phyloP scores from a whole-genome alignment of 2,329 filamentous ascomycete genomes.

The Metarhizium brunneum region DNA sequence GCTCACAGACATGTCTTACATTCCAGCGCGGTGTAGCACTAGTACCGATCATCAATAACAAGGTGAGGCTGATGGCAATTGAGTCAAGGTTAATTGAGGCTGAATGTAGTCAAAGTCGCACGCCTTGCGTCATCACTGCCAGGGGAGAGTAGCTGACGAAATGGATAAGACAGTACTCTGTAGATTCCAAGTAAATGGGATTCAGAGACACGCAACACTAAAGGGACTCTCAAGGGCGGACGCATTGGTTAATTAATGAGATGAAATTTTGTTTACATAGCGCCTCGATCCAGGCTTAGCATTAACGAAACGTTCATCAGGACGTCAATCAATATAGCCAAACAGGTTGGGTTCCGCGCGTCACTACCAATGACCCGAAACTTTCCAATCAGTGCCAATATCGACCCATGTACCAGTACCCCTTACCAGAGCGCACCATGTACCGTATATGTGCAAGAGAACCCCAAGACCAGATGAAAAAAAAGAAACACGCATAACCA shows the following conservation, averaged over 20 bases:
- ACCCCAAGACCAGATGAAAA: background rate
- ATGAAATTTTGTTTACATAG: background rate
- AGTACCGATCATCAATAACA: background rate
- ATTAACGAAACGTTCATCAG: background rate
- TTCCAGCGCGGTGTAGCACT: conserved; percentile 9
- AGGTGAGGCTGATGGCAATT: background rate
- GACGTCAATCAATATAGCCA: conserved; percentile 4
- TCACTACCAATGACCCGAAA: background rate
- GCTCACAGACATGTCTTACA: conserved; percentile 8
- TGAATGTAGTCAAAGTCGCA: too few relatives aligned
- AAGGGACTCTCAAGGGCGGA: background rate
- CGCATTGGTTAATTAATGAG: background rate
- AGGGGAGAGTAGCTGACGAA: too few relatives aligned
- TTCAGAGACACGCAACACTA: background rate
- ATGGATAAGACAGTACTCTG: background rate
- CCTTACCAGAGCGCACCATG: conserved; percentile 13
- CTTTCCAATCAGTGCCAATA: conserved; percentile 16
- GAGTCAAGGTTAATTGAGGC: background rate
- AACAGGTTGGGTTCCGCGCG: background rate
- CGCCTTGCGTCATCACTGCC: too few relatives aligned
- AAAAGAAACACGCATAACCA: background rate
- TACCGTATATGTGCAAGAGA: background rate
- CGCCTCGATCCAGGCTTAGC: background rate
- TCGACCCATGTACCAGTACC: conserved; percentile 18
- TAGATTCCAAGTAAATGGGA: background rate